phyloP scores from a whole-genome alignment of 2,329 filamentous ascomycete genomes.

The Monosporascus cannonballus region DNA sequence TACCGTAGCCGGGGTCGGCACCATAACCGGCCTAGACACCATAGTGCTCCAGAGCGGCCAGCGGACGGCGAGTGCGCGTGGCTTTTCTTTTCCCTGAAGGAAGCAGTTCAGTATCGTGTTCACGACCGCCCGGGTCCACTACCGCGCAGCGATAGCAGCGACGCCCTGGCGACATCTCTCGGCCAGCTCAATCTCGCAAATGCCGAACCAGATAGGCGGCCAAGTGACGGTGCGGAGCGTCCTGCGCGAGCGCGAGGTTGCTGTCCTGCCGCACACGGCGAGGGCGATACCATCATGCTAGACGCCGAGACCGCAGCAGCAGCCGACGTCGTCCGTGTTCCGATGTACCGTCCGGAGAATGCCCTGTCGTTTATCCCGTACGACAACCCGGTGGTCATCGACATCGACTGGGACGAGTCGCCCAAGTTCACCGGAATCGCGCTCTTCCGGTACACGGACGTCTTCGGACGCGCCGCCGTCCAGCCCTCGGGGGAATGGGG shows the following conservation, averaged over 20 bases:
- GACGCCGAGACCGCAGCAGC: slow-evolving; percentile 1
- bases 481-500: slow-evolving; percentile 6
- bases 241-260: neutral
- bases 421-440: slow-evolving; percentile 5
- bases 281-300: slow-evolving; percentile 11
- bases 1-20: neutral
- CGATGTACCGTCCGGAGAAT: slow-evolving; percentile 3
- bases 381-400: slow-evolving; percentile 8
- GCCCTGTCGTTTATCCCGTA: slow-evolving; percentile 10
- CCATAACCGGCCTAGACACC: slow-evolving; percentile 5
- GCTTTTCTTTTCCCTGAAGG: slow-evolving; percentile 13
- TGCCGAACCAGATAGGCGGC: neutral
- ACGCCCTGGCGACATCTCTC: neutral
- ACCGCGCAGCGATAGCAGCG: neutral
- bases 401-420: slow-evolving; percentile 9
- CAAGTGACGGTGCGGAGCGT: too few relatives aligned
- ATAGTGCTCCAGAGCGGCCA: slow-evolving; percentile 7
- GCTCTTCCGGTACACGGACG: slow-evolving; percentile 14
- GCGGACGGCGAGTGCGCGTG: slow-evolving; percentile 17
- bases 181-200: too few relatives aligned
- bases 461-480: slow-evolving; percentile 9
- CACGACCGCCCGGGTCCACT: neutral
- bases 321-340: slow-evolving; percentile 6
- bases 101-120: slow-evolving; percentile 7
- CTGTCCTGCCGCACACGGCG: neutral